Percentiles rank a stretch among this genome's conserved stretches.
These are phyloP conservation scores for Lippia alba DNA, from an alignment of 305 asterid species.

Conservation along the genomic window DNA sequence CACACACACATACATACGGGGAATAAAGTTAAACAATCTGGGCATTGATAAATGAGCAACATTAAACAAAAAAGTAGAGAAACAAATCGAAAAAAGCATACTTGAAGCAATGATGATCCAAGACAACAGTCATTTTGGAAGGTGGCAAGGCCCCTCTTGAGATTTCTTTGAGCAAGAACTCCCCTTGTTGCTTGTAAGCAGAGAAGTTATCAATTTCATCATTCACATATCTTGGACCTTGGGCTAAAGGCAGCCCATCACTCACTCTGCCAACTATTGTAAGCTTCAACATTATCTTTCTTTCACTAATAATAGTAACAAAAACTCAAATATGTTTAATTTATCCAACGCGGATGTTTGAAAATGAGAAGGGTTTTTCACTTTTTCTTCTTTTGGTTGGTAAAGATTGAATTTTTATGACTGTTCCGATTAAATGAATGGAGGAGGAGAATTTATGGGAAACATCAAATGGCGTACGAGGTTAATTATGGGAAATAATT, in stretches of 20 bases:
- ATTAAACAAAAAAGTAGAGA: not conserved
- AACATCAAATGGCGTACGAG: not conserved
- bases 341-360: not conserved
- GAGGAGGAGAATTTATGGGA: slow-evolving; percentile 9
- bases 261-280: slow-evolving; percentile 60
- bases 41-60: not conserved
- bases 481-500: not conserved
- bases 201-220: slow-evolving; percentile 43
- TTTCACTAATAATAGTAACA: not conserved
- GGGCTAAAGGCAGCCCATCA: slow-evolving; percentile 65
- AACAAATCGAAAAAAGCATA: slow-evolving; percentile 24
- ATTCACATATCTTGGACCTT: slow-evolving; percentile 47
- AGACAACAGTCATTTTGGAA: slow-evolving; percentile 49
- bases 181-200: slow-evolving; percentile 57
- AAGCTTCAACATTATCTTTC: slow-evolving; percentile 47
- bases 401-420: not conserved
- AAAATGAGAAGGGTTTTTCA: not conserved
- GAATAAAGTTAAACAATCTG: not conserved
- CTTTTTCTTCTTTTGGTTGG: not conserved
- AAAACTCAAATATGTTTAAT: not conserved
- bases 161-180: slow-evolving; percentile 58
- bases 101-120: slow-evolving; percentile 56
- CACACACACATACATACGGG: not conserved
- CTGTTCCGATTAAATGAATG: slow-evolving; percentile 6
- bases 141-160: slow-evolving; percentile 50